phyloP scores from a whole-genome alignment of 1,139 yeast genomes.

The Pichia terricola region DNA sequence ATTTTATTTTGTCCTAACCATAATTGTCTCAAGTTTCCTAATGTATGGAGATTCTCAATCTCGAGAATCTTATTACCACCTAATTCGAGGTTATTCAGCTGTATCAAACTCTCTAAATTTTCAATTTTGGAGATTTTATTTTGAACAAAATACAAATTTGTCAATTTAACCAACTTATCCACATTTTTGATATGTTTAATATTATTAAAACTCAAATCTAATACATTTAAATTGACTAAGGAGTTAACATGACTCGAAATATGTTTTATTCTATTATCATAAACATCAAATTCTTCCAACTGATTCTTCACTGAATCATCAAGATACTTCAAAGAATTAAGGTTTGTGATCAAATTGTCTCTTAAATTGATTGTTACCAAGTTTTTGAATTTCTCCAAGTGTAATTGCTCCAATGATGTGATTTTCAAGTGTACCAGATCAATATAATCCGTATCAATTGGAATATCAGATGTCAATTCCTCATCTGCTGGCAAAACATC shows the following conservation, averaged over 20 bases:
- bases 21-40: constrained; percentile 56
- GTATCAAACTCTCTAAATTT: constrained; percentile 47
- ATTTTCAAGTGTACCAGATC: constrained; percentile 79
- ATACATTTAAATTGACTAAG: constrained; percentile 43
- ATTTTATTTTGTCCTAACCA: constrained; percentile 94
- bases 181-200: constrained; percentile 80
- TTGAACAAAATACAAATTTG: constrained; percentile 76
- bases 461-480: constrained; percentile 56
- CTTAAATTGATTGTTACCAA: constrained; percentile 64
- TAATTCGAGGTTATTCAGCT: constrained; percentile 68
- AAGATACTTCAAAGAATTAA: constrained; percentile 59
- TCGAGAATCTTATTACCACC: constrained; percentile 80
- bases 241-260: constrained; percentile 61
- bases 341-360: constrained; percentile 70
- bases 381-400: constrained; percentile 47
- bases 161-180: constrained; percentile 51
- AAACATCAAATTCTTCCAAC: constrained; percentile 74
- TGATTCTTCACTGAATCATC: constrained; percentile 32
- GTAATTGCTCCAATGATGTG: constrained; percentile 53
- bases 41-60: constrained; percentile 48
- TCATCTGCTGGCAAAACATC: constrained; percentile 37
- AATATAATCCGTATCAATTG: constrained; percentile 54
- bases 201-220: constrained; percentile 87
- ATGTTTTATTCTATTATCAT: constrained; percentile 86
- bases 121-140: constrained; percentile 72